phyloP scores from a whole-genome alignment of 192 early-diverging fungal species.

The Helicostylum pulchrum region DNA sequence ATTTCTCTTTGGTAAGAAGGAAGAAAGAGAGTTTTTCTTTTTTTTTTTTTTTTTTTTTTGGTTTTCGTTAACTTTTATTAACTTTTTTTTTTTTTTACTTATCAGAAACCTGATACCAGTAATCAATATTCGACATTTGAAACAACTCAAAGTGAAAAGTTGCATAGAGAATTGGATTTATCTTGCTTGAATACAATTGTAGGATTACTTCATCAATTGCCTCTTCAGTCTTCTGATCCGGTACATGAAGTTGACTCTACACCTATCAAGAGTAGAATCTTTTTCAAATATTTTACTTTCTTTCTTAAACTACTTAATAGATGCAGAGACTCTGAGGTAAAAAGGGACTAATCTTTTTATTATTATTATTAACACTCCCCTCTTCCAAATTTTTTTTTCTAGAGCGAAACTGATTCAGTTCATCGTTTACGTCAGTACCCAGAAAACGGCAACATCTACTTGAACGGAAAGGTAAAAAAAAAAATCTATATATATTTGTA shows the following conservation, averaged over 20 bases:
- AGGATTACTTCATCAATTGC: slow-evolving; percentile 62
- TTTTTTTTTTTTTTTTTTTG: too few species aligned
- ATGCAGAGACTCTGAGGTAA: slow-evolving; percentile 61
- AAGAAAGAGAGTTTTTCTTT: too few species aligned
- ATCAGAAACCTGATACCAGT: slow-evolving; percentile 27
- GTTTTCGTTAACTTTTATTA: too few species aligned
- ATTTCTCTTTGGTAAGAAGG: slow-evolving; percentile 60
- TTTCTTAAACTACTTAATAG: slow-evolving; percentile 71
- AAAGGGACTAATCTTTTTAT: neutral
- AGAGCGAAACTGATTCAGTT: neutral
- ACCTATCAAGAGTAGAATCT: slow-evolving; percentile 61
- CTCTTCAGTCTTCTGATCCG: slow-evolving; percentile 64
- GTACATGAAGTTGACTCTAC: slow-evolving; percentile 55
- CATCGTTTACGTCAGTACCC: neutral
- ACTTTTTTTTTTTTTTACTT: neutral
- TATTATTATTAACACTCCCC: neutral
- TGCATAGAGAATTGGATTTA: slow-evolving; percentile 74
- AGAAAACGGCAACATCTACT: neutral
- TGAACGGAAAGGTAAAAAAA: neutral
- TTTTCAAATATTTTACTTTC: slow-evolving; percentile 74
- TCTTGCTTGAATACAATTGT: slow-evolving; percentile 77
- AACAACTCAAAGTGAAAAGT: slow-evolving; percentile 52
- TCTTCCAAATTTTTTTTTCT: neutral
- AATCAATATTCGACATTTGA: slow-evolving; percentile 32
- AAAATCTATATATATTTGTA: too few species aligned